Base-by-base conservation (phyloP, 176 grass and related monocot genomes). In the Oryza punctata region DNA sequence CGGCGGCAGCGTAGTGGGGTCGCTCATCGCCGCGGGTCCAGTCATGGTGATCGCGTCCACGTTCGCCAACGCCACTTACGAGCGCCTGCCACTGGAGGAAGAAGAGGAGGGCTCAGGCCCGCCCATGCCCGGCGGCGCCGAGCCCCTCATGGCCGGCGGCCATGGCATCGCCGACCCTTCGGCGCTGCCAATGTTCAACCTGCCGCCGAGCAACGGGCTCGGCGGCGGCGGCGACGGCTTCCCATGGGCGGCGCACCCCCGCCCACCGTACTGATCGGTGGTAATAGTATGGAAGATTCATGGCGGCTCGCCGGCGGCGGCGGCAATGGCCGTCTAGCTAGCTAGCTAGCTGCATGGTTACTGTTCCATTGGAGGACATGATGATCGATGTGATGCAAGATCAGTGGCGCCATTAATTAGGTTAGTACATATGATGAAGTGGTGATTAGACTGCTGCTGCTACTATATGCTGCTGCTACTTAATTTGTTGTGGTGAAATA, bases 11-110 rank as follows among this genome's bases (percentile, higher is more conserved):
- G 92, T 98, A 23, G 95, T 95, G 7, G 90, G 95, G 15, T 77
- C 95, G 3, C 87, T 98, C 44, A 50, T 93, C 64, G 95, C 95
- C 35, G 90, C 92, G 0, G 95, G 95, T 0, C 90, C 95, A 2
- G 90, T 98, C 64, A 98, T 98, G 90, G 90, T 98, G 69, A 90
- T 98, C 80, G 95, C 95, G n/a, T 98, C 95, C 21, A 95, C 95
- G 47, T 98, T 98, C 78, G 81, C 95, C 21, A 98, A 98, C 85
- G 95, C 95, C 44, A 95, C 92, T 27, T 98, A 98, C 76, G 95
- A 98, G 79, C 85, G 95, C 61, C 77, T 97, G 33, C 92, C 95
- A 33, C 80, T 97, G 1, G 95, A 94, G 23, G 90, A 97, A 13
- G 92, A 90, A 9, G 95, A 94, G 4, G 92, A 97, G 63, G 86